phyloP scores from a whole-genome alignment of 169 alveolate species.

The Eimeria falciformis region DNA sequence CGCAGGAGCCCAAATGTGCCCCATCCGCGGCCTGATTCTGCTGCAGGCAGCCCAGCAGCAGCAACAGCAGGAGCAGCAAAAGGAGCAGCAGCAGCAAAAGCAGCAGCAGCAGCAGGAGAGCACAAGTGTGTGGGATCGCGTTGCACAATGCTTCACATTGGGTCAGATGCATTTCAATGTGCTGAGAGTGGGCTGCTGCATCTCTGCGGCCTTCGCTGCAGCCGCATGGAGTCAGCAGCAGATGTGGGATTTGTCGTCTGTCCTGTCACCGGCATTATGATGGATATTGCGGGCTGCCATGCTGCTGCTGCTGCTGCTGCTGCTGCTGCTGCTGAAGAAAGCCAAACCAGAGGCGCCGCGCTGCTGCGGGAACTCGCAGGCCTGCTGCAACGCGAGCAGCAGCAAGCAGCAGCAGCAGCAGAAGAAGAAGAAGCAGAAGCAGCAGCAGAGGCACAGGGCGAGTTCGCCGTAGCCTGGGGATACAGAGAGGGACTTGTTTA shows the following conservation, averaged over 20 bases:
- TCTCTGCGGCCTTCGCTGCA: slow-evolving; percentile 34
- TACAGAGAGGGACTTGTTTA: background rate
- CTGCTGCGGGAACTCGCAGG: too few species aligned
- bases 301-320: slow-evolving; percentile 35
- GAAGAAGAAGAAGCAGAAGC: slow-evolving; percentile 60
- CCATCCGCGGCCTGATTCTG: background rate
- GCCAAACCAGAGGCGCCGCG: too few species aligned
- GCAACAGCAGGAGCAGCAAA: slow-evolving; percentile 29
- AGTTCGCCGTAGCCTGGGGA: background rate
- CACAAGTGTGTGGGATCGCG: slow-evolving; percentile 9
- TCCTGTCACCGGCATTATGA: slow-evolving; percentile 24
- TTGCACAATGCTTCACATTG: background rate
- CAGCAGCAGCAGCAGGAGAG: slow-evolving; percentile 10
- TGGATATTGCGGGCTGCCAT: slow-evolving; percentile 34
- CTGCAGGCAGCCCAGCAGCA: background rate
- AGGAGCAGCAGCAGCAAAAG: background rate
- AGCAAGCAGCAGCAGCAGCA: background rate
- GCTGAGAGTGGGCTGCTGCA: slow-evolving; percentile 45
- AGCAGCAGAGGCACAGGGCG: slow-evolving; percentile 6
- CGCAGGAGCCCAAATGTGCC: background rate
- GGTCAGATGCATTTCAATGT: slow-evolving; percentile 1
- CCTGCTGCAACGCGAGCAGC: background rate
- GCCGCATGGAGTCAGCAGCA: slow-evolving; percentile 31
- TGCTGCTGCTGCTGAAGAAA: background rate
- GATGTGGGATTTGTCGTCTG: slow-evolving; percentile 10